Base-by-base conservation (phyloP, 495 filamentous ascomycete species). In the Aspergillus bridgeri region DNA sequence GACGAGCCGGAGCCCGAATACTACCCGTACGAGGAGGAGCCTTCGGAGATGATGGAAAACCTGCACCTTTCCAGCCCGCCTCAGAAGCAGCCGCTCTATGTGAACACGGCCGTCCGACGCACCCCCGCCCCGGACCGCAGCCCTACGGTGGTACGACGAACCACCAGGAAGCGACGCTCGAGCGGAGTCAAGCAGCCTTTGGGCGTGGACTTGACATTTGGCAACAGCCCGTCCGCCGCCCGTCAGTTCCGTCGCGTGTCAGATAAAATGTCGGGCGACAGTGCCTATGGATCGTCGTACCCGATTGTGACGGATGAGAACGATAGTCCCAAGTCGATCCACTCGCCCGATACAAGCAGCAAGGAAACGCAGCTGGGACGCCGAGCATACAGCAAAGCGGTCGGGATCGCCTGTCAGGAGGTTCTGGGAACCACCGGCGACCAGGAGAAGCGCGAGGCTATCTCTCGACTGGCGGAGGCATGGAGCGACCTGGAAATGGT, bases 171-270 rank as follows among this genome's bases (percentile, higher is more conserved):
- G 58, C 71, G 82, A 25, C 79, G 79, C 51, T 76, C 80, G 8
- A 83, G 81, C 57, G 75, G 70, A 19, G 76, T 89, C 6, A 91
- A 89, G 70, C 85, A 89, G 51, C 90, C 93, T 1, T 80, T 96
- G 17, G 84, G 87, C 29, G 81, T 94, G 4, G 89, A 96, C 69
- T 84, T 92, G 72, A 90, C 85, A 48, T 97, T 93, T 66, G 94
- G 93, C 27, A 97, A 97, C 68, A 86, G 85, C 19, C 89, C 88
- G 1, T 96, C 91, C 0, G 96, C 94, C 15, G 86, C 93, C 50
- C 86, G 91, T 27, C 88, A 92, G 49, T 97, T 96, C 75, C 88
- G 90, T 54, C 86, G 93, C 19, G 91, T 93, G 2, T 94, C 91
- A 7, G 86, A 88, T 60, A 83, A 83, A 58, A 85, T 80, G 7